These are phyloP conservation scores for Hypocrella siamensis DNA, from an alignment of 2,329 filamentous ascomycete species.

Conservation along the genomic window DNA sequence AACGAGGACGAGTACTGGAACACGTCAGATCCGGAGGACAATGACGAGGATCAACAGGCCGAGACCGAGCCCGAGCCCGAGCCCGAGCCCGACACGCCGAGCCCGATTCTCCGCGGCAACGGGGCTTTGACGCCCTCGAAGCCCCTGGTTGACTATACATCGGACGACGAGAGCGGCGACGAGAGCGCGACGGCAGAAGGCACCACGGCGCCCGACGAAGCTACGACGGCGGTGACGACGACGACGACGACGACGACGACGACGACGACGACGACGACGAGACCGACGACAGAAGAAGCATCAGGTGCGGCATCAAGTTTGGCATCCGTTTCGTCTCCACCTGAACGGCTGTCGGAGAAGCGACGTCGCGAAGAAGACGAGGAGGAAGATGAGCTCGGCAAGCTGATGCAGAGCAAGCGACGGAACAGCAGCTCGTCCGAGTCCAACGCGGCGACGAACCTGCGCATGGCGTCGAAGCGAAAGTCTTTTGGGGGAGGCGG, in stretches of 20 bases:
- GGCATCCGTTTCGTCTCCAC: slow-evolving; percentile 34
- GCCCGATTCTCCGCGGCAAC: slow-evolving; percentile 31
- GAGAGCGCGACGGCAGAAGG: slow-evolving; percentile 40
- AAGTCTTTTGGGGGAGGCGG: slow-evolving; percentile 25
- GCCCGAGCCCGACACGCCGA: too few species aligned
- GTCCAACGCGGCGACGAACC: slow-evolving; percentile 19
- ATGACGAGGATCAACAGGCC: slow-evolving; percentile 28
- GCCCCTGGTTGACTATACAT: slow-evolving; percentile 80
- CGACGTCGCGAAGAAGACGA: slow-evolving; percentile 74
- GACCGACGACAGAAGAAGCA: too few species aligned
- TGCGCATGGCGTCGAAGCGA: slow-evolving; percentile 16
- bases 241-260: not conserved
- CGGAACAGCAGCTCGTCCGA: slow-evolving; percentile 40
- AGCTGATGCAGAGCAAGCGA: slow-evolving; percentile 53
- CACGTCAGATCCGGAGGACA: slow-evolving; percentile 72
- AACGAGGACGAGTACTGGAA: slow-evolving; percentile 93
- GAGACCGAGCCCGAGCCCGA: slow-evolving; percentile 9
- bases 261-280: not conserved
- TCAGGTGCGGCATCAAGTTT: slow-evolving; percentile 6
- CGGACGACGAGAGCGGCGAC: slow-evolving; percentile 61
- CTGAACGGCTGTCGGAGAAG: slow-evolving; percentile 75
- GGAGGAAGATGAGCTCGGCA: slow-evolving; percentile 84
- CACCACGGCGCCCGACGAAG: slow-evolving; percentile 13
- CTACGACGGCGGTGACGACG: slow-evolving; percentile 11
- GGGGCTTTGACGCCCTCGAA: slow-evolving; percentile 47